These are phyloP conservation scores for Tulasnella sp. DNA, from an alignment of 768 basidiomycete genomes.

Conservation along the genomic window DNA sequence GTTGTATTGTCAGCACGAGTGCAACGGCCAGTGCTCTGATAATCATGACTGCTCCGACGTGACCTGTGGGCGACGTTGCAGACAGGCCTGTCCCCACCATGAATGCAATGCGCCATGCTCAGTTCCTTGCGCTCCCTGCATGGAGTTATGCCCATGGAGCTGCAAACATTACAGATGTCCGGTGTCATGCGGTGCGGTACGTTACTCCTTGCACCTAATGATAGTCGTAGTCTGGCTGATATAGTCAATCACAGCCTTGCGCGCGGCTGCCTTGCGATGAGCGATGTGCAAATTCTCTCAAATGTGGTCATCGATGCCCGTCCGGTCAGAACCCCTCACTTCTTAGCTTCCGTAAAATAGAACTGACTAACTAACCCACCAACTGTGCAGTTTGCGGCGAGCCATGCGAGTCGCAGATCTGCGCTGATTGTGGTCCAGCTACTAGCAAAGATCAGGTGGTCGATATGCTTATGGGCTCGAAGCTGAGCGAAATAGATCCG, in stretches of 20 bases:
- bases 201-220: constrained; percentile 22
- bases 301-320: constrained; percentile 56
- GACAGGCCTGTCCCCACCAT: constrained; percentile 48
- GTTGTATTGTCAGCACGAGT: constrained; percentile 49
- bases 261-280: constrained; percentile 52
- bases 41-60: constrained; percentile 38
- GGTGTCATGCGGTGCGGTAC: constrained; percentile 58
- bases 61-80: constrained; percentile 38
- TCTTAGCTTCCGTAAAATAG: background rate
- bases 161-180: constrained; percentile 48
- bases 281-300: constrained; percentile 37
- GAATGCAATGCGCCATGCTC: constrained; percentile 41
- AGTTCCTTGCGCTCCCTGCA: constrained; percentile 49
- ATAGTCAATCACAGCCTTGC: constrained; percentile 39
- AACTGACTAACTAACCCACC: background rate
- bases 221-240: background rate
- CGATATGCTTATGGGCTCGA: constrained; percentile 46
- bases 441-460: constrained; percentile 37
- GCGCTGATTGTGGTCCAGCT: constrained; percentile 39
- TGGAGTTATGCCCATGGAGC: constrained; percentile 48
- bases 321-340: constrained; percentile 37
- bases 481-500: constrained; percentile 34
- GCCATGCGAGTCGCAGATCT: constrained; percentile 44
- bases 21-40: constrained; percentile 37
- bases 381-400: constrained; percentile 51